phyloP scores from a whole-genome alignment of 805 yeast species.

The Blastobotrys attinorum region DNA sequence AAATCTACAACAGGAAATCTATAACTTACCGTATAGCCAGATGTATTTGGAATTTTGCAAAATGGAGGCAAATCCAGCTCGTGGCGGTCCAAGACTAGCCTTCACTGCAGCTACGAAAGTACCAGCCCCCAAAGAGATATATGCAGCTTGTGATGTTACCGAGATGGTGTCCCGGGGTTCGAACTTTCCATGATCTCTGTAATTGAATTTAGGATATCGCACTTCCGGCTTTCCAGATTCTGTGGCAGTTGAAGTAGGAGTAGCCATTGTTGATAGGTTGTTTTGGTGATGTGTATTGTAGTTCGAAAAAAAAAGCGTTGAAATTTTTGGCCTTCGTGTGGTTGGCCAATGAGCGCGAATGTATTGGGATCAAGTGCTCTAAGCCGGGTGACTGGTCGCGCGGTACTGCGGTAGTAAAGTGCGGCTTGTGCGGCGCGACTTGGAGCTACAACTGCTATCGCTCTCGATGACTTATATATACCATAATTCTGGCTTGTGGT shows the following conservation, averaged over 20 bases:
- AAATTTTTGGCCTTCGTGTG: background rate
- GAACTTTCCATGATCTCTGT: constrained; percentile 32
- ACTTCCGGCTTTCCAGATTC: background rate
- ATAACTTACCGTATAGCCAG: constrained; percentile 13
- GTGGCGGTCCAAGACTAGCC: constrained; percentile 24
- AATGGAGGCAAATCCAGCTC: constrained; percentile 25
- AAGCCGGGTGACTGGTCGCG: too few species aligned
- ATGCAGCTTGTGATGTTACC: constrained; percentile 41
- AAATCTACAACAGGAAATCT: background rate
- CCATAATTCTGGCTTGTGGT: too few species aligned
- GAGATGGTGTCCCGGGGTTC: constrained; percentile 49
- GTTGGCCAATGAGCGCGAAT: background rate
- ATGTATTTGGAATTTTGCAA: constrained; percentile 22
- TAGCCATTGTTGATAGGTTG: background rate
- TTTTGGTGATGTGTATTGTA: background rate
- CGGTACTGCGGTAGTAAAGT: too few species aligned
- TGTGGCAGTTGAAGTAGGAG: background rate
- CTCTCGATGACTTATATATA: too few species aligned
- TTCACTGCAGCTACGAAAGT: constrained; percentile 41
- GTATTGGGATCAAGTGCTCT: background rate
- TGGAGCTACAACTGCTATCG: too few species aligned
- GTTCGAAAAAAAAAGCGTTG: too few species aligned
- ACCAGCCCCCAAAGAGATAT: constrained; percentile 39
- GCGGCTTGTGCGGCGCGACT: too few species aligned
- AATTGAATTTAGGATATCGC: constrained; percentile 5